These are phyloP conservation scores for Citrus mangshanensis DNA, from an alignment of 345 rosid genomes.

Conservation along the genomic window DNA sequence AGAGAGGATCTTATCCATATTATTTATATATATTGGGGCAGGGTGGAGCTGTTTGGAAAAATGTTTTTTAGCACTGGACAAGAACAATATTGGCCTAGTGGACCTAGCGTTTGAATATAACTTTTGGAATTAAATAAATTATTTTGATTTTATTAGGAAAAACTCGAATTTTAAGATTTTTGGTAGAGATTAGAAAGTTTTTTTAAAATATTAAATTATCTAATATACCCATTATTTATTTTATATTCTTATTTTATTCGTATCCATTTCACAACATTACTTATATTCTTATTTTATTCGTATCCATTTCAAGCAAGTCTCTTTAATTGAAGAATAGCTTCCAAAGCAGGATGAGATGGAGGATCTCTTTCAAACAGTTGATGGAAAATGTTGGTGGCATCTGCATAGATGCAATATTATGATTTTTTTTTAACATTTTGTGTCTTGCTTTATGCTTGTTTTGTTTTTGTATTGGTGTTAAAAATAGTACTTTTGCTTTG, in stretches of 20 bases:
- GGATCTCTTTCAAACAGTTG: background rate
- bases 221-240: too few species aligned
- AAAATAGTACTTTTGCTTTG: too few species aligned
- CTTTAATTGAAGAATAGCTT: conserved; percentile 7
- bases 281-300: too few species aligned
- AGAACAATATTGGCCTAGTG: too few species aligned
- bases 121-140: too few species aligned
- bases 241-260: too few species aligned
- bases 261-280: too few species aligned
- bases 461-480: too few species aligned
- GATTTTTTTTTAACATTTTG: too few species aligned
- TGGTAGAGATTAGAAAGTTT: rapidly evolving
- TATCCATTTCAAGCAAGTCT: background rate
- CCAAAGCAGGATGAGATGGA: background rate
- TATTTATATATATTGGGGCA: background rate
- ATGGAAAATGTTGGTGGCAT: background rate
- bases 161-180: rapidly evolving
- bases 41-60: conserved; percentile 6
- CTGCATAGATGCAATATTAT: background rate
- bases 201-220: too few species aligned
- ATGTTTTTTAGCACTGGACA: background rate
- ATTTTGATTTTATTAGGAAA: rapidly evolving
- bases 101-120: conserved; percentile 7
- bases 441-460: too few species aligned
- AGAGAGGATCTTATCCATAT: too few species aligned